Evolutionary conservation across 768 basidiomycete species (phyloP).

Genomic region (Pisolithus microcarpus): DNA sequence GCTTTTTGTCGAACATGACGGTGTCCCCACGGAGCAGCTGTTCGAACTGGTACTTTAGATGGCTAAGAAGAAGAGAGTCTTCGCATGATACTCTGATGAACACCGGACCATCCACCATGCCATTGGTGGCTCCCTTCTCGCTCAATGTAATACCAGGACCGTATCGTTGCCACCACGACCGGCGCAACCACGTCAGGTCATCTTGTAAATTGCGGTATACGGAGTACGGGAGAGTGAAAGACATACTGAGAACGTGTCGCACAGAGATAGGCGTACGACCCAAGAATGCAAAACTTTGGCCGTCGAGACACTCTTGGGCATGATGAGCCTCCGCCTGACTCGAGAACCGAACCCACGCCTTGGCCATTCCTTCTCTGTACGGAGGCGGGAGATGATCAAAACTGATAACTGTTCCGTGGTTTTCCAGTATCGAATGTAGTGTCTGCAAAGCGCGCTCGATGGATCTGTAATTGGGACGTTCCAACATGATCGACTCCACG

Average conservation of each 20-base stretch:
- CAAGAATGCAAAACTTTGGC: constrained; percentile 36
- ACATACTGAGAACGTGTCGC: constrained; percentile 46
- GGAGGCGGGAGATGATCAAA: constrained; percentile 48
- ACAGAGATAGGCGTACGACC: constrained; percentile 44
- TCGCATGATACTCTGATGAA: constrained; percentile 45
- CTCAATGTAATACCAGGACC: constrained; percentile 26
- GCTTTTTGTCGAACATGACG: constrained; percentile 42
- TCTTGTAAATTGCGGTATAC: constrained; percentile 34
- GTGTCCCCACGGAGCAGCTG: constrained; percentile 56
- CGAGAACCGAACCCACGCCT: constrained; percentile 51
- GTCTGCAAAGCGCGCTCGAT: constrained; percentile 29
- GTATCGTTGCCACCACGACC: constrained; percentile 26
- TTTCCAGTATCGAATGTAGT: constrained; percentile 32
- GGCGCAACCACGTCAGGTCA: constrained; percentile 43
- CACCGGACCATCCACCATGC: constrained; percentile 16
- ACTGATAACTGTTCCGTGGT: constrained; percentile 30
- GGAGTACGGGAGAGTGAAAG: constrained; percentile 33
- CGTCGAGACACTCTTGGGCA: constrained; percentile 44
- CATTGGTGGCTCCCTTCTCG: constrained; percentile 5
- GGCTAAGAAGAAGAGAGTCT: constrained; percentile 42
- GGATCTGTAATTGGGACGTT: constrained; percentile 39
- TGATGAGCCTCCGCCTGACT: constrained; percentile 44
- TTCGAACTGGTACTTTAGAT: constrained; percentile 56
- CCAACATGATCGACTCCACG: constrained; percentile 46
- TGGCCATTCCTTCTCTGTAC: constrained; percentile 41